Base-by-base conservation (phyloP, 352 stramenopile species). In the Nothophytophthora sp. region DNA sequence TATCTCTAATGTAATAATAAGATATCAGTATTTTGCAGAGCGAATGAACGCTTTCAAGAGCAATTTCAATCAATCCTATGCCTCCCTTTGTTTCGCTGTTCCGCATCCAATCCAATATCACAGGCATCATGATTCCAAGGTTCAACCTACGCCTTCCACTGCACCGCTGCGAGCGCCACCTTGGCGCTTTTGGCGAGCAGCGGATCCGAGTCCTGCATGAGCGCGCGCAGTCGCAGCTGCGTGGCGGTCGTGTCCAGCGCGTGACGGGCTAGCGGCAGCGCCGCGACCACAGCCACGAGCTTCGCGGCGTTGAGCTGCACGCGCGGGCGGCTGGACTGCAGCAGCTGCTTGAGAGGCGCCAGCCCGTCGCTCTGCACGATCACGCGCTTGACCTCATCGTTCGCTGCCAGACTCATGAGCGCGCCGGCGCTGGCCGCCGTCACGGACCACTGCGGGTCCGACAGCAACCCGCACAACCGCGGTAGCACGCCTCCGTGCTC, bases 281-380 rank as follows among this genome's bases (percentile, higher is more conserved):
- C 72, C 25, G 79, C 72, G 42, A 90, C 60, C 29, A 80, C 67
- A 4, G 77, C 61, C 36, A 90, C 59, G 23, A 92, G 50, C 52
- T 92, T 90, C 33, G 78, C 55, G 13, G 69, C 61, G 55, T 88
- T 87, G 41, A 92, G 60, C 54, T 89, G 77, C 36, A 90, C 53
- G 27, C 75, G 61, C 29, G 66, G 42, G 40, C 76, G 80, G 47
- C 70, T 60, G 42, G 77, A 70, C 61, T 89, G 67, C 55, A 92
- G 61, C 29, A 92, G 52, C 39, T 85, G 72, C 35, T 86, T 86
- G 30, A 86, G 48, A n/a, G 29, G 60, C 22, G 64, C 50, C 6
- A 88, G 63, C 4, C 60, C 76, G 12, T 86, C 73, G 23, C 54
- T 55, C 12, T 61, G 57, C 28, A 90, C 68, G 42, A 92, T 72